Evolutionary conservation across 108 stramenopile species (phyloP), one percentile per base, ranked within the genome.

Genomic region (Fistulifera pelliculosa): DNA sequence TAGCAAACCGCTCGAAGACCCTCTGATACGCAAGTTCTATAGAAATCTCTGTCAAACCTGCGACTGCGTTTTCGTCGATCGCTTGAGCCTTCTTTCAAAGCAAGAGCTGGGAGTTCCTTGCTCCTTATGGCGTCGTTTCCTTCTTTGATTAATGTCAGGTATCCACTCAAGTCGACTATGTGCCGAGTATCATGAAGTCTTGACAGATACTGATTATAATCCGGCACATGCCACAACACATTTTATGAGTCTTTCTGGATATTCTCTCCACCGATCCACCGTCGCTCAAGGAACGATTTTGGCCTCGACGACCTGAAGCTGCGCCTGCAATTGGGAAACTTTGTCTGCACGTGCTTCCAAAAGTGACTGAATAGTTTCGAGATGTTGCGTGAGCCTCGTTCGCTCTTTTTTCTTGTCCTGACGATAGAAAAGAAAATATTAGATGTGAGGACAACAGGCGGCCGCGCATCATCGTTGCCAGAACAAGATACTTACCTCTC

Each of bases 11-110:
- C 55, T 23, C 92, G 72, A 18, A 81, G 57, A 26, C 87, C 87
- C 58, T 89, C 84, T 8, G 82, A 70, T 13, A 89, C 87, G 52
- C 87, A 87, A 7, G 83, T 79, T 31, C 92, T 66, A 50, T 93
- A 93, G 59, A 70, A 84, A 56, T 87, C 87, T 41, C 83, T 75
- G 60, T 93, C 83, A 48, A 87, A 85, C 21, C 87, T 66, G 28
- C 85, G 78, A 55, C 83, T 83, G 7, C 84, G 72, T 51, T 81
- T 80, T 49, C 71, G 74, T 8, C 31, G 31, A 27, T 66, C 66
- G 41, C 77, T 62, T 21, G 52, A 52, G 19, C 61, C 63, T 41
- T 66, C 60, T 23, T 56, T 62, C 54, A 43, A 50, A 0, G 15
- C 62, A 3, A 58, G 26, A 10, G 18, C 24, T 0, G 74, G 73